Conservation (phyloP, 345 rosid genomes). For the Heritiera littoralis region DNA sequence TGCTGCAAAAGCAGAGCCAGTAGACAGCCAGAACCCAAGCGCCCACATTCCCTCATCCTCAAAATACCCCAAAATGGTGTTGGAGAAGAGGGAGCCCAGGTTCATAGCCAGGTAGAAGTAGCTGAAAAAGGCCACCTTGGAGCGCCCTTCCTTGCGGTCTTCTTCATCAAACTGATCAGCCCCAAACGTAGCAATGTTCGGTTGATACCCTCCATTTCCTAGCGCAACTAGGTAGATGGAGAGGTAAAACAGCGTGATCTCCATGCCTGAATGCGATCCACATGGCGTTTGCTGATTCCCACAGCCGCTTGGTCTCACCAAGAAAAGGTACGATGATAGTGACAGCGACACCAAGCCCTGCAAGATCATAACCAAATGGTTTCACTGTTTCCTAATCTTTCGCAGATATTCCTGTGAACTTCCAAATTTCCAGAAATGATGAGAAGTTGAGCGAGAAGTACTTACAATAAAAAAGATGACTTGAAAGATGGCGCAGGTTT, state of each 20-base stretch:
- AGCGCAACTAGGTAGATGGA: conserved; percentile 87
- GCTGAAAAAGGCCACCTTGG: conserved; percentile 92
- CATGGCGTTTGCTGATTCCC: conserved; percentile 71
- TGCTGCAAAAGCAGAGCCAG: conserved; percentile 83
- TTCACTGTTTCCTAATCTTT: not conserved
- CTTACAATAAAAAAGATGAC: conserved; percentile 91
- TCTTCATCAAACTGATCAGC: conserved; percentile 98
- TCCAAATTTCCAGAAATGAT: not conserved
- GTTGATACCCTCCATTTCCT: conserved; percentile 97
- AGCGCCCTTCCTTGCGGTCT: conserved; percentile 76
- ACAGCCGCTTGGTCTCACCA: conserved; percentile 82
- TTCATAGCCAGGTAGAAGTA: conserved; percentile 93
- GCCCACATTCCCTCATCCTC: conserved; percentile 97
- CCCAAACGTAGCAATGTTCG: conserved; percentile 93
- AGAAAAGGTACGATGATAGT: conserved; percentile 69
- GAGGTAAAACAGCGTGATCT: conserved; percentile 73
- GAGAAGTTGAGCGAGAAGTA: not conserved
- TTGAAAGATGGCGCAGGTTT: conserved; percentile 96
- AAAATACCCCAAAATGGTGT: conserved; percentile 83
- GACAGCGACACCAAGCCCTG: conserved; percentile 81
- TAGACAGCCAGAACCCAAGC: conserved; percentile 88
- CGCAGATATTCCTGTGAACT: not conserved
- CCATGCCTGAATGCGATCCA: conserved; percentile 66
- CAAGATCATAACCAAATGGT: not conserved
- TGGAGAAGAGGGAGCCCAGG: conserved; percentile 95